Evolutionary conservation across 1,139 yeast genomes (phyloP), one percentile per base, ranked within the genome.

Genomic region (Magnusiomyces magnusii): DNA sequence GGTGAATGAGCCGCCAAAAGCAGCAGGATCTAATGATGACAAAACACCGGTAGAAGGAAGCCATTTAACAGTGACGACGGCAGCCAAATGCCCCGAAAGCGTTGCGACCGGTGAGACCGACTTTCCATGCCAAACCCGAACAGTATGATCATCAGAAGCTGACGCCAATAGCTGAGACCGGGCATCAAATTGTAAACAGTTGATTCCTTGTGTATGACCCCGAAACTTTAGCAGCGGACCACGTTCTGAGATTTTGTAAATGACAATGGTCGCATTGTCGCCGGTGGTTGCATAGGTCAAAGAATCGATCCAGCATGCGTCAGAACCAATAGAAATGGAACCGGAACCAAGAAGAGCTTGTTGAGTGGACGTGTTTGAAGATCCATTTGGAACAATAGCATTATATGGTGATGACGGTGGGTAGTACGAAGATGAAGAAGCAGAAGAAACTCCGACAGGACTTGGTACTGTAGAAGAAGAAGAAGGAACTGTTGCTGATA

Each of bases 201-300:
- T 78, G 17, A 88, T 79, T 0, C 83, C 76, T 57, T 82, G 81
- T 15, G 80, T 76, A 68, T 90, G 97, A 0, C 96, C 97, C 25
- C 79, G 70, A 55, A 90, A 77, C 53, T 78, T 76, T 2, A 93
- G 89, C 1, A 85, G 71, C 0, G 88, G 83, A 47, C 71, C 71
- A 47, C 74, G 73, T 31, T 80, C 82, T 13, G 77, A 76, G 3
- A 86, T 74, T 53, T 82, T 80, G 71, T 80, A 83, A 0, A 90
- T 82, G 39, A 81, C 73, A n/a, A 89, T 80, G 2, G 82, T 67
- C 50, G 83, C 80, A 54, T 78, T 78, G 3, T 76, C 71, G 0
- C 87, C 86, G 0, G 96, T 82, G 17, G 87, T 74, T 1, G 92
- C 90, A 70, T 88, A 87, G 63, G 84, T 86, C 60, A 76, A 74